Percentiles rank a stretch among this genome's conserved stretches.
phyloP scores from a whole-genome alignment of 306 rosid species.

The Quillaja saponaria region DNA sequence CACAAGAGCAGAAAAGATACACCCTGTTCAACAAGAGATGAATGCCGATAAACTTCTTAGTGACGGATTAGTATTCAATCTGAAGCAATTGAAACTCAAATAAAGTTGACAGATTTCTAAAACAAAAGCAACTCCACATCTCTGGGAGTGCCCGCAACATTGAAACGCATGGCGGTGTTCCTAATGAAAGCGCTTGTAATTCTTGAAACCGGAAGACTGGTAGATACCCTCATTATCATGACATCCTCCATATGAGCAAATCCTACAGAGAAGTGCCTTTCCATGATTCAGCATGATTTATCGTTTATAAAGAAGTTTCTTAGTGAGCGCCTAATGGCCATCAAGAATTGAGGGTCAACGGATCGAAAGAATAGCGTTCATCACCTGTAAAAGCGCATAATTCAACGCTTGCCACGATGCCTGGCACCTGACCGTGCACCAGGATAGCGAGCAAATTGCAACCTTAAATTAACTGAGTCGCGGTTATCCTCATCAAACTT shows the following conservation, averaged over 20 bases:
- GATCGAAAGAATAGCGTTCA: conserved; percentile 44
- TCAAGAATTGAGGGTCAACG: conserved; percentile 44
- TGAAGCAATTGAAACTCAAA: conserved; percentile 29
- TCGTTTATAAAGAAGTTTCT: conserved; percentile 38
- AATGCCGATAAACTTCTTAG: background rate
- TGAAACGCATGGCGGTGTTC: conserved; percentile 32
- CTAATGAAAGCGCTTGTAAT: conserved; percentile 56
- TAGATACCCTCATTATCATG: conserved; percentile 53
- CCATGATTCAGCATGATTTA: conserved; percentile 61
- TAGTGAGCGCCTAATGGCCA: conserved; percentile 43
- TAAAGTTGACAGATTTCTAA: conserved; percentile 36
- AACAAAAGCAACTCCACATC: conserved; percentile 46
- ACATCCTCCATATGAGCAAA: conserved; percentile 50
- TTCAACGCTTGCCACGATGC: conserved; percentile 94
- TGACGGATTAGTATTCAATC: conserved; percentile 22
- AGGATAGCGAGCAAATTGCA: conserved; percentile 98
- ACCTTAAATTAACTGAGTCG: conserved; percentile 87
- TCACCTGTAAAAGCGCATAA: conserved; percentile 75
- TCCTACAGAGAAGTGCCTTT: conserved; percentile 79
- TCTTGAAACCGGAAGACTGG: conserved; percentile 50
- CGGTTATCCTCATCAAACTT: conserved; percentile 94
- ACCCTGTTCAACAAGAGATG: conserved; percentile 14
- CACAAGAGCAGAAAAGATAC: conserved; percentile 21
- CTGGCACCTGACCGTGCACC: conserved; percentile 98
- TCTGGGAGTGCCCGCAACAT: conserved; percentile 33